Evolutionary conservation across 495 filamentous ascomycete genomes (phyloP).

Genomic region (Aspergillus kassunensis): DNA sequence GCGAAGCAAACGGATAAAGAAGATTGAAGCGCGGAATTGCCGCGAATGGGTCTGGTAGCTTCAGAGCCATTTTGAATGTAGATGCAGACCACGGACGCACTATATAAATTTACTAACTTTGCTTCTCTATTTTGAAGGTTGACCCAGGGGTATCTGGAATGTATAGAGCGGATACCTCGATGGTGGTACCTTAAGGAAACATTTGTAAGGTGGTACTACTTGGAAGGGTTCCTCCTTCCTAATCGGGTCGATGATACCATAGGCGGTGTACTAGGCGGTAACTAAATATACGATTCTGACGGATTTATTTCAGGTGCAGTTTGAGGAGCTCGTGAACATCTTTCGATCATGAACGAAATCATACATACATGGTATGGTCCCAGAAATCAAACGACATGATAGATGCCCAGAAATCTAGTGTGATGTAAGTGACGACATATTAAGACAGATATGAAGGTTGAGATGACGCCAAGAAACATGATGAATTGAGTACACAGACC

Average conservation of each 20-base stretch:
- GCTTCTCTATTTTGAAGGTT: too few relatives aligned
- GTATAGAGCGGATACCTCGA: too few relatives aligned
- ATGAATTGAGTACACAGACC: background rate
- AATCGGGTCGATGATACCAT: background rate
- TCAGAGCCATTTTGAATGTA: background rate
- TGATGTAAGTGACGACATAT: background rate
- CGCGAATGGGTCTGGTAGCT: conserved; percentile 25
- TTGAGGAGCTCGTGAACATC: too few relatives aligned
- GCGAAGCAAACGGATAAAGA: conserved; percentile 30
- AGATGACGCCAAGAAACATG: background rate
- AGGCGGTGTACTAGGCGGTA: conserved; percentile 4
- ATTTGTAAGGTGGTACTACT: too few relatives aligned
- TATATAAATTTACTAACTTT: too few relatives aligned
- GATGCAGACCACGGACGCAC: too few relatives aligned
- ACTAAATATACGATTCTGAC: background rate
- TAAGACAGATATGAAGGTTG: background rate
- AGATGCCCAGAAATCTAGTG: conserved; percentile 6
- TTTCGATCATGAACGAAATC: too few relatives aligned
- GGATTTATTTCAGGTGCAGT: background rate
- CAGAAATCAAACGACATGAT: background rate
- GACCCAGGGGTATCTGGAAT: too few relatives aligned
- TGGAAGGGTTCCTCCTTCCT: background rate
- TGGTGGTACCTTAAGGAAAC: too few relatives aligned
- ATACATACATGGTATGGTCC: too few relatives aligned
- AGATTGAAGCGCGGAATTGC: conserved; percentile 31